A percentile compares a stretch with the other conserved stretches of the same genome.
Evolutionary conservation across 768 basidiomycete species (phyloP).

Genomic region (Tulasnella sp.): DNA sequence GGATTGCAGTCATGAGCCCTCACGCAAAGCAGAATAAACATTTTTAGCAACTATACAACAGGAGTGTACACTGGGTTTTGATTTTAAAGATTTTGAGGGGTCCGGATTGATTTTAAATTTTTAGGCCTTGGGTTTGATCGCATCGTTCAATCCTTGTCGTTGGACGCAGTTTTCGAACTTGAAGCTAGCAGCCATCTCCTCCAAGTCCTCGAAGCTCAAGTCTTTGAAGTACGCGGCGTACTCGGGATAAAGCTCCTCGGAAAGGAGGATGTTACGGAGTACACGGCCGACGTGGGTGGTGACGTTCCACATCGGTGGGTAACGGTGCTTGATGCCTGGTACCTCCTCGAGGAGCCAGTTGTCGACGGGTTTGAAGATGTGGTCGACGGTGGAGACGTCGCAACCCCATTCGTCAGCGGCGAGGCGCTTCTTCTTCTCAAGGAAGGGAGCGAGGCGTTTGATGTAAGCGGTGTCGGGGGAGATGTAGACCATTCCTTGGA

Average conservation of each 20-base stretch:
- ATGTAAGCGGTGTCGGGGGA: constrained; percentile 31
- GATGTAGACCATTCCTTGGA: constrained; percentile 30
- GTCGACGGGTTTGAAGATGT: constrained; percentile 24
- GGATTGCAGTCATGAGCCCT: no score
- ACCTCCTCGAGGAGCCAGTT: constrained; percentile 22
- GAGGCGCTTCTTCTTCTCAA: constrained; percentile 31
- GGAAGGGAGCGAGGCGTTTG: constrained; percentile 28
- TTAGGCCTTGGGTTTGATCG: constrained; percentile 8
- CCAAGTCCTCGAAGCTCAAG: constrained; percentile 27
- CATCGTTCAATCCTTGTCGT: constrained; percentile 25
- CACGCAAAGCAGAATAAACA: neutral
- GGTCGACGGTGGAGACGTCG: constrained; percentile 25
- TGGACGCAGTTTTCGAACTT: constrained; percentile 32
- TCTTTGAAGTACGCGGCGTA: constrained; percentile 27
- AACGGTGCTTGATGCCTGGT: constrained; percentile 23
- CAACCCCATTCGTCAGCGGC: constrained; percentile 32
- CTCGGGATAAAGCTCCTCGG: constrained; percentile 26
- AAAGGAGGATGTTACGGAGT: constrained; percentile 27
- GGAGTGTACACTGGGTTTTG: neutral
- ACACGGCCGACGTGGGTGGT: constrained; percentile 21
- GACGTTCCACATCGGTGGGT: constrained; percentile 29
- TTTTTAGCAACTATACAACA: neutral
- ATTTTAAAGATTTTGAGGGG: neutral
- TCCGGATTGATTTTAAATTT: neutral
- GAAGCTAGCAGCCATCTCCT: constrained; percentile 33